A percentile compares a stretch with the other conserved stretches of the same genome.
phyloP scores from a whole-genome alignment of 129 eudicot genomes.

The Escallonia rubra region DNA sequence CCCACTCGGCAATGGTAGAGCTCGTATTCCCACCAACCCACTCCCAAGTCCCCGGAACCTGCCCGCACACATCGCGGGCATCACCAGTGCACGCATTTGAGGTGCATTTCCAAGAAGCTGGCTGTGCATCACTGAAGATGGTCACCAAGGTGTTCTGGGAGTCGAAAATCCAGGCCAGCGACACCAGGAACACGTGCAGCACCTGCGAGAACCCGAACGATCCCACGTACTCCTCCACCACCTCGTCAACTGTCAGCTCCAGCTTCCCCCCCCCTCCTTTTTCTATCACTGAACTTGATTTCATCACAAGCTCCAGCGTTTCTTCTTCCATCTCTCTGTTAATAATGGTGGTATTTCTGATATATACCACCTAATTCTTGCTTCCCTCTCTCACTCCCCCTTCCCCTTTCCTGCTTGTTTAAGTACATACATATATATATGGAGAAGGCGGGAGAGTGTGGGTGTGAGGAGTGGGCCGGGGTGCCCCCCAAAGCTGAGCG shows the following conservation, averaged over 20 bases:
- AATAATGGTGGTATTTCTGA: no score
- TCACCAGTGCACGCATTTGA: not conserved
- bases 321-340: constrained; percentile 26
- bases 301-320: constrained; percentile 13
- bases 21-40: constrained; percentile 25
- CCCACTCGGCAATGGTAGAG: constrained; percentile 44
- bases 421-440: not conserved
- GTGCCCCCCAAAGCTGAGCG: not conserved
- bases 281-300: constrained; percentile 3
- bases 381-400: not conserved
- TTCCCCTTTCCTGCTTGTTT: not conserved
- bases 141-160: constrained; percentile 41
- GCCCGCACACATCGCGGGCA: constrained; percentile 21
- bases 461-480: not conserved
- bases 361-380: not conserved
- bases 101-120: constrained; percentile 36
- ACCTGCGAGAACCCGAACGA: constrained; percentile 45
- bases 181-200: constrained; percentile 36
- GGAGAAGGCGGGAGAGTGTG: not conserved
- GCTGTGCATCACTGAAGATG: constrained; percentile 44
- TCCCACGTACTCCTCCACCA: constrained; percentile 32
- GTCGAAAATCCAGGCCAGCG: constrained; percentile 45
- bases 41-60: constrained; percentile 40
- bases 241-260: constrained; percentile 38
- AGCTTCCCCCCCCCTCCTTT: constrained; percentile 1